These are phyloP conservation scores for Triglochin maritima DNA, from an alignment of 106 monocot genomes.

Conservation along the genomic window DNA sequence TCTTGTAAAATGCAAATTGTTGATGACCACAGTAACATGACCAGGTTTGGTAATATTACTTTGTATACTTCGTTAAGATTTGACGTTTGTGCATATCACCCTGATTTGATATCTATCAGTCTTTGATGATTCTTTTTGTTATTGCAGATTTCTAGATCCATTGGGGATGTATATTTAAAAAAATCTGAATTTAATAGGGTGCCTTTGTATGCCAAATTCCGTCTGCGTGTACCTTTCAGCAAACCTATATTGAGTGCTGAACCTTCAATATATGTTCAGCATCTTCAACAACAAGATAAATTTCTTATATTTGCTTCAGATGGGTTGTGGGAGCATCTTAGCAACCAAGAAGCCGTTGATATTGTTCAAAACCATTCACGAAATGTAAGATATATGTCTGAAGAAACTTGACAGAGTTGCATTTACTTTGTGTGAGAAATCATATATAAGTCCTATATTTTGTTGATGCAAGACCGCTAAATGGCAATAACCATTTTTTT, in stretches of 20 bases:
- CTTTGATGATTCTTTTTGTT: not conserved
- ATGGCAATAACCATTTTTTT: not conserved
- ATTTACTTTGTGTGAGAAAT: no score
- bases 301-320: conserved; percentile 77
- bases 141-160: conserved; percentile 65
- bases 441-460: not conserved
- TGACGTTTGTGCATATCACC: not conserved
- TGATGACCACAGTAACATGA: no score
- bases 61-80: no score
- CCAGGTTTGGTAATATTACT: no score
- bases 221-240: conserved; percentile 50
- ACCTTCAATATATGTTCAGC: conserved; percentile 50
- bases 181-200: conserved; percentile 52
- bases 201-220: conserved; percentile 51
- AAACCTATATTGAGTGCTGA: conserved; percentile 60
- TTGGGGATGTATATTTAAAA: conserved; percentile 68
- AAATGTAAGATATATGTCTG: conserved; percentile 33
- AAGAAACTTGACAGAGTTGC: not conserved
- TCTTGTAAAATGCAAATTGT: no score
- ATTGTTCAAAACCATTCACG: conserved; percentile 52
- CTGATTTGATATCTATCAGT: not conserved
- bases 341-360: conserved; percentile 69
- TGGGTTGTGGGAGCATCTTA: conserved; percentile 82
- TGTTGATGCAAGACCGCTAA: not conserved
- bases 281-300: conserved; percentile 52